Base-by-base conservation (phyloP, 2,329 filamentous ascomycete genomes). In the Penicillium sp. region DNA sequence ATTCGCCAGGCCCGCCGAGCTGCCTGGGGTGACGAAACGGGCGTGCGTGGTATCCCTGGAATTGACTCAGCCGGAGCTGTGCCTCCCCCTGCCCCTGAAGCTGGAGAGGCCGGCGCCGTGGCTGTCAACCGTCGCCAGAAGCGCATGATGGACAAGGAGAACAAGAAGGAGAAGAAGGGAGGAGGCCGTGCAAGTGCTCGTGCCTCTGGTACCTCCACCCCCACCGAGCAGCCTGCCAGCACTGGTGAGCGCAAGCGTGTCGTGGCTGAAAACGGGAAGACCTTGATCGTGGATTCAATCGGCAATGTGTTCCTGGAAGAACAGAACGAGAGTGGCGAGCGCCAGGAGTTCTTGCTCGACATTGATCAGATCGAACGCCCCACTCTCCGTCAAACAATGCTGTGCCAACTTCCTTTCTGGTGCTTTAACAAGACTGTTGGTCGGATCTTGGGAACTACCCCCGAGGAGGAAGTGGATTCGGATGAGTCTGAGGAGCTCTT, bases 251-350 rank as follows among this genome's bases (percentile, higher is more conserved):
- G 90, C 76, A 96, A 93, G 81, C 83, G 90, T 34, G 90, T 97
- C 14, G 84, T 92, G 26, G 93, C 92, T 2, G 89, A 96, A 79
- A 99, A 99, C 66, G 94, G 94, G 62, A 99, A 97, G 79, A 81
- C 96, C 0, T 79, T 99, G 35, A 87, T 99, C 52, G 94, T 99
- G 4, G 93, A 99, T 74, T 90, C 90, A 0, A 79, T 88, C 9
- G 94, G 94, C 27, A 91, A 97, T 65, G 94, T 99, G 11, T 99
- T 90, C 69, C 80, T 99, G n/a, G 92, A 97, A 74, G 90, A 96
- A 69, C 83, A 90, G 65, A 90, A 91, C 47, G 91, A 92, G 62
- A 90, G 97, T 23, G 94, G 94, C 49, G 85, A 89, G 51, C 82
- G 85, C 30, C 84, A 89, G 62, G 90, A 97, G 70, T 96, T 87